These are phyloP conservation scores for Penicillium longicatenatum DNA, from an alignment of 495 filamentous ascomycete genomes.

Conservation along the genomic window DNA sequence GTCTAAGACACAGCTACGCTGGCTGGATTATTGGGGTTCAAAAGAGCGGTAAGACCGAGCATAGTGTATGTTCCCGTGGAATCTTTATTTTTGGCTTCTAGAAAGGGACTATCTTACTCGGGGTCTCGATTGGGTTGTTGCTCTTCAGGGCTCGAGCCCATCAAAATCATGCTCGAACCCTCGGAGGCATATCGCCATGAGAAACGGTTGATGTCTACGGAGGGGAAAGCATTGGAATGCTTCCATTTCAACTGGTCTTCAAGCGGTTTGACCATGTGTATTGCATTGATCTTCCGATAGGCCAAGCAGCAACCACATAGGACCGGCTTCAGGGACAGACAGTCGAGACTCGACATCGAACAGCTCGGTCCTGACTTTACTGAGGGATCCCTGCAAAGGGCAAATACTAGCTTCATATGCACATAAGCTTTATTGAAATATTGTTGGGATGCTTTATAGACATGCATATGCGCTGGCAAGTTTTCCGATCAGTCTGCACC, in stretches of 20 bases:
- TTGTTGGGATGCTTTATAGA: background rate
- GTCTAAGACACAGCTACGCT: conserved; percentile 24
- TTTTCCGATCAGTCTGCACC: no score
- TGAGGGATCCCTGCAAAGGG: background rate
- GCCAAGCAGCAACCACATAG: background rate
- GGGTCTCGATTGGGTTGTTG: conserved; percentile 24
- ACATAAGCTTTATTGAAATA: background rate
- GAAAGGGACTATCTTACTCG: conserved; percentile 19
- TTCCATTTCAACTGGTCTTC: background rate
- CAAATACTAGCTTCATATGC: background rate
- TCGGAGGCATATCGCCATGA: background rate
- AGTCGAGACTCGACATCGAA: conserved; percentile 1
- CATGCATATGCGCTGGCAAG: background rate
- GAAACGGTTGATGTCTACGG: background rate
- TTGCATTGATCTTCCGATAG: background rate
- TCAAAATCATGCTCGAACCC: background rate
- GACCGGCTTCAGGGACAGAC: background rate
- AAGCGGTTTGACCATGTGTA: background rate
- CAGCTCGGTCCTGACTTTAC: background rate
- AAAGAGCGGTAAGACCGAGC: conserved; percentile 28
- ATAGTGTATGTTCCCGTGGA: conserved; percentile 13
- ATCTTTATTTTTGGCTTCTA: conserved; percentile 17
- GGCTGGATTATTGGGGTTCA: conserved; percentile 4
- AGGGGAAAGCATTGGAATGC: background rate
- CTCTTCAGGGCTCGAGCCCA: conserved; percentile 17